Evolutionary conservation across 805 yeast species (phyloP), one percentile per base, ranked within the genome.

Genomic region (Wickerhamiella sergipiensis): DNA sequence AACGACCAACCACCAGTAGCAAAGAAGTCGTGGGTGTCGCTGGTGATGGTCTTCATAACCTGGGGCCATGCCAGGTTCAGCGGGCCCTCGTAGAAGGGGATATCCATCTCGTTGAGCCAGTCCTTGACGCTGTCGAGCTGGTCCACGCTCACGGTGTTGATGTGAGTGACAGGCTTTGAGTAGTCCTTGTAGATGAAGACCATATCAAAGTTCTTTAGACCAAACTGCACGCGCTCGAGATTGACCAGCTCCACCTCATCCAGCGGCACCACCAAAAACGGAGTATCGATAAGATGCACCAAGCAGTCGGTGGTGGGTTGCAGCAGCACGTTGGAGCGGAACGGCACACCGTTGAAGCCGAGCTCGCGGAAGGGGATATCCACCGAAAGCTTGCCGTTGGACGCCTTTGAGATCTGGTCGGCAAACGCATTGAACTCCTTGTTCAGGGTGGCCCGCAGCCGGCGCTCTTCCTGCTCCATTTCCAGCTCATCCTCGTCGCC

Each of bases 401-500:
- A 81, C 0, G 92, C 83, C 56, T 87, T 96, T 13, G 95, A 81
- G 57, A 92, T 89, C 55, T 82, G 78, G 68, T 92, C 97, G 18
- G 90, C 90, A 70, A 88, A 92, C 46, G 76, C 74, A 67, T 80
- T 82, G 70, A 89, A 92, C 68, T 92, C 97, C 66, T 84, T 86
- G 69, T 92, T 96, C 61, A 92, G 77, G 39, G 86, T 78, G 22
- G 85, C 84, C 61, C 95, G 85, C 69, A 96, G 78, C 67, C 90
- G 77, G 71, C 97, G 81, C 70, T 92, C 98, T 67, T 92, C 97
- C 69, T 90, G 97, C 71, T 92, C 98, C 68, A 90, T 97, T 68
- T 92, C 97, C 57, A 92, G 73, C 70, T 92, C 98, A 67, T 92
- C 98, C 67, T 92, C 98, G 66, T 92, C 98, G 46, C 98, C 98